Percentiles rank a stretch among this genome's conserved stretches.
Conservation (phyloP, 345 rosid species). For the Noccaea caerulescens region DNA sequence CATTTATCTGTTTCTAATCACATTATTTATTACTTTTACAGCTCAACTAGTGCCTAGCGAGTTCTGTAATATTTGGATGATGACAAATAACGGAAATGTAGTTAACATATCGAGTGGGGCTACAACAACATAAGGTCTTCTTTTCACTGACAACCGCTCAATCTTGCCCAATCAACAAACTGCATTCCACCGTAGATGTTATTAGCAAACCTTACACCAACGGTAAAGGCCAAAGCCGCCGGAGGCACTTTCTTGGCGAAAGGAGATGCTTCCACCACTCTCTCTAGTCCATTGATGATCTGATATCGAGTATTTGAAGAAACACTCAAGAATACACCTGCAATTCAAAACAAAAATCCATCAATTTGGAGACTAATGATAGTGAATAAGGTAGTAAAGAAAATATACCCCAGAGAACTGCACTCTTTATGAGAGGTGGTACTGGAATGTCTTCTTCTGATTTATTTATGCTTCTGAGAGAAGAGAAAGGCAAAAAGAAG, state of each 20-base stretch:
- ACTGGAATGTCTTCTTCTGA: constrained; percentile 86
- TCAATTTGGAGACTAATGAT: too few relatives aligned
- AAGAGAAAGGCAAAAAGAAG: not conserved
- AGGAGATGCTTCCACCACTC: constrained; percentile 74
- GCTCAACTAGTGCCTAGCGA: constrained; percentile 27
- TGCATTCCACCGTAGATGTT: constrained; percentile 90
- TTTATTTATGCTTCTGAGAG: constrained; percentile 67
- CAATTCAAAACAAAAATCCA: too few relatives aligned
- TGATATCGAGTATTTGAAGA: constrained; percentile 92
- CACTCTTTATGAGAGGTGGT: constrained; percentile 89
- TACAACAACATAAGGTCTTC: constrained; percentile 11
- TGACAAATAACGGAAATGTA: constrained; percentile 1
- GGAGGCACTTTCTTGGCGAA: constrained; percentile 73
- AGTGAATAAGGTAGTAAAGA: not conserved
- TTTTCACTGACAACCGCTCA: constrained; percentile 62
- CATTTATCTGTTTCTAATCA: not conserved
- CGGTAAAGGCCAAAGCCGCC: constrained; percentile 79
- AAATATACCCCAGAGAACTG: constrained; percentile 88
- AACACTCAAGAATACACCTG: constrained; percentile 77
- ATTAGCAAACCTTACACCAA: constrained; percentile 84
- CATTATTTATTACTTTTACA: constrained; percentile 5
- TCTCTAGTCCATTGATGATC: constrained; percentile 75
- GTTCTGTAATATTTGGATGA: constrained; percentile 1
- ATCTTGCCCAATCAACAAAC: constrained; percentile 91
- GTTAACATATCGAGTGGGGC: not conserved